Evolutionary conservation across 305 asterid genomes (phyloP).

Genomic region (Lippia alba): DNA sequence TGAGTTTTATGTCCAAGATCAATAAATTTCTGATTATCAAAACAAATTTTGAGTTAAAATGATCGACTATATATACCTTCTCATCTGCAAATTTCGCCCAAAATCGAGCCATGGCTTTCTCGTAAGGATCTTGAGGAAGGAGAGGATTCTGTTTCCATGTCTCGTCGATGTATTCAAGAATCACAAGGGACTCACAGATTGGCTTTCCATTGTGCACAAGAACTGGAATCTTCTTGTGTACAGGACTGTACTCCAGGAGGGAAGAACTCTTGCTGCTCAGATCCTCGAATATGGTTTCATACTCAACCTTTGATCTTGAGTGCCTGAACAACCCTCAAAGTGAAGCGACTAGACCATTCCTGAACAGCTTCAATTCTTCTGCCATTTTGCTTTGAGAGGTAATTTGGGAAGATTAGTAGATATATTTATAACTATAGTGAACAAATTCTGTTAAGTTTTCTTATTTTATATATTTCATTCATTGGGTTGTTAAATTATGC

Average conservation of each 20-base stretch:
- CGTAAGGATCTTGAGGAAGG: conserved; percentile 71
- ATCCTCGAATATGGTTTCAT: conserved; percentile 59
- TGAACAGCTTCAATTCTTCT: conserved; percentile 58
- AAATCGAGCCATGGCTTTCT: conserved; percentile 65
- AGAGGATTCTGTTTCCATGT: conserved; percentile 68
- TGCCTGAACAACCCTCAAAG: conserved; percentile 60
- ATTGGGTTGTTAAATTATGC: neutral
- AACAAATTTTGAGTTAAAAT: neutral
- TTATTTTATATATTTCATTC: neutral
- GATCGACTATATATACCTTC: conserved; percentile 42
- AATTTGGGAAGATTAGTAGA: conserved; percentile 1
- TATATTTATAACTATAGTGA: conserved; percentile 23
- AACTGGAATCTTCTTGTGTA: conserved; percentile 62
- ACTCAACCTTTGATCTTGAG: conserved; percentile 60
- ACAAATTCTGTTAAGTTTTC: neutral
- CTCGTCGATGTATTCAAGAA: conserved; percentile 79
- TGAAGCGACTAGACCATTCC: conserved; percentile 64
- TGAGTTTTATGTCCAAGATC: neutral
- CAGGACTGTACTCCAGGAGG: conserved; percentile 62
- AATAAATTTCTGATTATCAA: neutral
- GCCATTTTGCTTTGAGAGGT: conserved; percentile 40
- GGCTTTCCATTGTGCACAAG: conserved; percentile 72
- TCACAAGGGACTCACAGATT: conserved; percentile 69
- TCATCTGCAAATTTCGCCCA: conserved; percentile 82
- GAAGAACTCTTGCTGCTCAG: conserved; percentile 51